Conservation (phyloP, 345 rosid genomes). For the Salix dunnii region DNA sequence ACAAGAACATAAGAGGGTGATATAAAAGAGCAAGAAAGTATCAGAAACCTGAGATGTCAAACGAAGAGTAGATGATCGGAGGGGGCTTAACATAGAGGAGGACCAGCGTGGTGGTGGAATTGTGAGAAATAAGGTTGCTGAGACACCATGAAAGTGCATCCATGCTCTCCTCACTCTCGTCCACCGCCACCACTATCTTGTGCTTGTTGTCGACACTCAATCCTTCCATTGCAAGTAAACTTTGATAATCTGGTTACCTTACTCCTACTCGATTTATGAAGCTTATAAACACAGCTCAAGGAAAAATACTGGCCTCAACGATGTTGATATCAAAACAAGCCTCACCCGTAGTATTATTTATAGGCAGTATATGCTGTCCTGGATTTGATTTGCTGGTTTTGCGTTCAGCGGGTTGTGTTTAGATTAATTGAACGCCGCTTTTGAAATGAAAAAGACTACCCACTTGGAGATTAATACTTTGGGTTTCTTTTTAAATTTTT, state of each 20-base stretch:
- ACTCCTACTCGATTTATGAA: background rate
- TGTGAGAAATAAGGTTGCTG: constrained; percentile 43
- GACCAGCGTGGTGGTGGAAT: constrained; percentile 41
- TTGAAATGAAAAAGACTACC: background rate
- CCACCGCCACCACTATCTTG: constrained; percentile 79
- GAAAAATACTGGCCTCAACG: constrained; percentile 5
- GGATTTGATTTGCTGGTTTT: background rate
- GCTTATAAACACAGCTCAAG: background rate
- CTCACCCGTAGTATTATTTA: background rate
- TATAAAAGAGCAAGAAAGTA: background rate
- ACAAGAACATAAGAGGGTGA: background rate
- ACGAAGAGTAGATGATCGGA: constrained; percentile 55
- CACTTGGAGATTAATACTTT: no score
- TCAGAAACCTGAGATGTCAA: constrained; percentile 57
- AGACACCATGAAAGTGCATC: constrained; percentile 85
- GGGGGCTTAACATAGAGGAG: constrained; percentile 86
- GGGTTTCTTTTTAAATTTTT: no score
- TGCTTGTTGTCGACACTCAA: constrained; percentile 16
- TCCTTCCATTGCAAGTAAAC: constrained; percentile 17
- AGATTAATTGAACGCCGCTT: background rate
- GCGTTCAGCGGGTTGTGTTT: background rate
- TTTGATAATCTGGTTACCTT: background rate
- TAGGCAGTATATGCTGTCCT: background rate
- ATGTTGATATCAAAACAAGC: background rate
- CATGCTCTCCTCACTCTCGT: constrained; percentile 92